Conservation (phyloP, 169 alveolate genomes). For the Amoebophrya sp. region DNA sequence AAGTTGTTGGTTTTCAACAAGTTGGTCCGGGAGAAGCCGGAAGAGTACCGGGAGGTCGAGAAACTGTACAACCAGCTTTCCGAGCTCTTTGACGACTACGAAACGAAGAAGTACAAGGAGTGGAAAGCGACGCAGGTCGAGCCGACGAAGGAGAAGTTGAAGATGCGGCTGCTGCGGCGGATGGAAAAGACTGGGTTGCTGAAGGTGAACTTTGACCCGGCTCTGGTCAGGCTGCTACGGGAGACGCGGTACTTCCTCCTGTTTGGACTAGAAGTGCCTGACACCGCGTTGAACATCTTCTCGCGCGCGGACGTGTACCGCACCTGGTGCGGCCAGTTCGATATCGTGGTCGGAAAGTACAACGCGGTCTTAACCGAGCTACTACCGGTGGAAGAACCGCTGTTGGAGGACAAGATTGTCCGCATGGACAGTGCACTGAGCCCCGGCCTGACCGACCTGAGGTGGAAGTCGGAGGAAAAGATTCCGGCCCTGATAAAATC, state of each 20-base stretch:
- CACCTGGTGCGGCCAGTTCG: constrained; percentile 74
- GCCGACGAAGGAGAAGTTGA: constrained; percentile 70
- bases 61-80: constrained; percentile 67
- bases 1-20: constrained; percentile 65
- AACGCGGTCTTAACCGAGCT: constrained; percentile 76
- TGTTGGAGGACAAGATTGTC: constrained; percentile 71
- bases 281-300: constrained; percentile 68
- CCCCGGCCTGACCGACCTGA: constrained; percentile 76
- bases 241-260: constrained; percentile 63
- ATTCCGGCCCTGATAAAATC: constrained; percentile 75
- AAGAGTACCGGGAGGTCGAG: constrained; percentile 77
- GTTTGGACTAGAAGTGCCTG: constrained; percentile 75
- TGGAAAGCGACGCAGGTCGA: constrained; percentile 80
- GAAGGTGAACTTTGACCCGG: constrained; percentile 84
- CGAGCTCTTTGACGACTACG: constrained; percentile 73
- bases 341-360: constrained; percentile 74
- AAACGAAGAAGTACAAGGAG: constrained; percentile 58
- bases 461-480: constrained; percentile 76
- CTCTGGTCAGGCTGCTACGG: constrained; percentile 74
- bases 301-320: constrained; percentile 65
- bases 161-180: constrained; percentile 65
- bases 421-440: constrained; percentile 71
- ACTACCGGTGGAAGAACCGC: constrained; percentile 85
- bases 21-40: constrained; percentile 71
- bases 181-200: constrained; percentile 62